These are phyloP conservation scores for Solanum hybrid DNA, from an alignment of 305 asterid genomes.

Conservation along the genomic window DNA sequence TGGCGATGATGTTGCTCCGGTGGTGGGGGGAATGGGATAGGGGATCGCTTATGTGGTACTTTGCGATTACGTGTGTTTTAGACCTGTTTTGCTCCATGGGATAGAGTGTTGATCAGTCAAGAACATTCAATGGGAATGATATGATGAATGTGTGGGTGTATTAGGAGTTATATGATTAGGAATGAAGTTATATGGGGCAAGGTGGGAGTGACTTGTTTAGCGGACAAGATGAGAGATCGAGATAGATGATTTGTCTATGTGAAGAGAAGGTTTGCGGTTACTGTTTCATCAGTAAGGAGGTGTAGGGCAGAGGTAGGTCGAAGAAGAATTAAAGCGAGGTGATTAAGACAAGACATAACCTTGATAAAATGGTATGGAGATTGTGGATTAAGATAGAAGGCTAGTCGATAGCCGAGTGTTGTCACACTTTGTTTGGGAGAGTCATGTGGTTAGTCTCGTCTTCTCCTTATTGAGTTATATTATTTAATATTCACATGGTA, in stretches of 20 bases:
- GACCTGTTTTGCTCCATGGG: not conserved
- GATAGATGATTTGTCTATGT: not conserved
- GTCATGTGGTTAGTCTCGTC: not conserved
- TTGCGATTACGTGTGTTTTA: not conserved
- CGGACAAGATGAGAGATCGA: no score
- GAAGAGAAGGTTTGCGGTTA: not conserved
- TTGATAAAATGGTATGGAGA: not conserved
- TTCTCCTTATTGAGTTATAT: not conserved
- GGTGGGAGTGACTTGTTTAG: not conserved
- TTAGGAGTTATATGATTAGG: not conserved
- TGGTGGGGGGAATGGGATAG: not conserved
- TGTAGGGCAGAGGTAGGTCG: not conserved
- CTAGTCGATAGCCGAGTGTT: not conserved
- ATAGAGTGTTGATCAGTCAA: not conserved
- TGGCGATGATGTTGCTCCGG: not conserved
- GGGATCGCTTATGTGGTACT: not conserved
- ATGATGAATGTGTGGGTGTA: no score
- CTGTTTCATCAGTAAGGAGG: not conserved
- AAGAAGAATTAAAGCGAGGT: not conserved
- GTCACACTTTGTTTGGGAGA: not conserved
- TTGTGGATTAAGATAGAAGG: not conserved
- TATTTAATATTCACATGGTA: not conserved
- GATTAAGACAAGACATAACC: not conserved
- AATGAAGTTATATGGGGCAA: not conserved
- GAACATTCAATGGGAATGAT: not conserved